Conservation (phyloP, 2,329 filamentous ascomycete genomes). For the Aspergillaceae sp. region DNA sequence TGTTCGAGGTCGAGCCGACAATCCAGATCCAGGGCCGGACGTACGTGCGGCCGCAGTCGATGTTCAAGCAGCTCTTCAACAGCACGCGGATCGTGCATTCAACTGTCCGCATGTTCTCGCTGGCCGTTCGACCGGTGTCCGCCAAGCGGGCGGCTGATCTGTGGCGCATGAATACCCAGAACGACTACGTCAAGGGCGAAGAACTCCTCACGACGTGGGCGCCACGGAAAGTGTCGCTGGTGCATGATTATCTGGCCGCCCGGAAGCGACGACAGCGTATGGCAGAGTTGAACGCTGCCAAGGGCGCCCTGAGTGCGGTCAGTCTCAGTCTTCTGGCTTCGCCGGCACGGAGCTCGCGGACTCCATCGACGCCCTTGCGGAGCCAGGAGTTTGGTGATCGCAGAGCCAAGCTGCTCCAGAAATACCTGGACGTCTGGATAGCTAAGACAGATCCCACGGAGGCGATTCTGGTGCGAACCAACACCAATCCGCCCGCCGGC, state of each 20-base stretch:
- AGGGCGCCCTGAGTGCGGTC: slow-evolving; percentile 35
- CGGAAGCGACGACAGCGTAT: slow-evolving; percentile 65
- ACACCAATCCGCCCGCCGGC: slow-evolving; percentile 36
- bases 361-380: slow-evolving; percentile 25
- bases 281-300: slow-evolving; percentile 65
- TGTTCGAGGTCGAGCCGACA: slow-evolving; percentile 70
- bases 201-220: slow-evolving; percentile 78
- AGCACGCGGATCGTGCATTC: slow-evolving; percentile 78
- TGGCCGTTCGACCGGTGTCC: slow-evolving; percentile 76
- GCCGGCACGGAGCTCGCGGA: slow-evolving; percentile 23
- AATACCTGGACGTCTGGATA: slow-evolving; percentile 36
- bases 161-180: slow-evolving; percentile 91
- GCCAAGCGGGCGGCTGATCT: slow-evolving; percentile 88
- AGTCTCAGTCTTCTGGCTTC: slow-evolving; percentile 32
- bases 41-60: slow-evolving; percentile 75
- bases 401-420: slow-evolving; percentile 30
- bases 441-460: slow-evolving; percentile 35
- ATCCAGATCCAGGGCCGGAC: slow-evolving; percentile 76
- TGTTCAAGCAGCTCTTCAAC: slow-evolving; percentile 82
- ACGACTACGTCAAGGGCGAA: slow-evolving; percentile 94
- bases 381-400: slow-evolving; percentile 29
- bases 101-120: slow-evolving; percentile 74
- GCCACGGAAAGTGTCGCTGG: slow-evolving; percentile 78
- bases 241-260: slow-evolving; percentile 74
- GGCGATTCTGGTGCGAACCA: slow-evolving; percentile 35